Base-by-base conservation (phyloP, 1,284 basidiomycete genomes). In the Volvariella volvacea region DNA sequence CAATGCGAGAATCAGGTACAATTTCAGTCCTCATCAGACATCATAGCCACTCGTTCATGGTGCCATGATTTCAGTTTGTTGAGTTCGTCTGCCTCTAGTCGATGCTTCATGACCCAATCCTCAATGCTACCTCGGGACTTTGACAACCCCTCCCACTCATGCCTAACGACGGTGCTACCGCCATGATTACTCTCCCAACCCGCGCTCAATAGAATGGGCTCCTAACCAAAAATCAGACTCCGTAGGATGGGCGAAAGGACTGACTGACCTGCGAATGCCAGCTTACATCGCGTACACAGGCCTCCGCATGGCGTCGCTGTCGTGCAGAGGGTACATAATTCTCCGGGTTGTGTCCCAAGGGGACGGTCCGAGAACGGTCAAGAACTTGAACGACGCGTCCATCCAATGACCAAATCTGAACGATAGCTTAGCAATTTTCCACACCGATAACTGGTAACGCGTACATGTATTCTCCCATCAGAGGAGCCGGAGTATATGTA, bases 401-500 rank as follows among this genome's bases (percentile, higher is more conserved):
- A 60, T 98, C 95, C 39, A 99, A 69, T 1, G 88, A 90, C 92
- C 93, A 99, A 48, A 99, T 92, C 83, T 94, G 61, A 50, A 48
- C 30, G 41, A 22, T 50, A 37, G 37, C 42, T 42, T 44, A 44
- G 37, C 43, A 32, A 52, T 41, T 30, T 19, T 20, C 16, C 21
- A 45, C 22, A 8, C 3, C 28, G 19, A 8, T 28, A 38, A 28
- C 41, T 20, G 12, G 38, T 28, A 47, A 44, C 3, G 62, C 78
- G 42, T 56, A 92, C 87, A 60, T 92, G 90, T 44, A 93, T 78
- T 50, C 63, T 73, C 8, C 90, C 90, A 58, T 95, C 89, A 1
- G 86, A 73, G 20, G 86, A 87, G 9, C 95, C 95, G 14, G 90
- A 93, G 62, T 97, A 98, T 46, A 99, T 80, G 64, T 99, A 99